Evolutionary conservation across 2,329 filamentous ascomycete genomes (phyloP).

Genomic region (Fusarium nygamai): DNA sequence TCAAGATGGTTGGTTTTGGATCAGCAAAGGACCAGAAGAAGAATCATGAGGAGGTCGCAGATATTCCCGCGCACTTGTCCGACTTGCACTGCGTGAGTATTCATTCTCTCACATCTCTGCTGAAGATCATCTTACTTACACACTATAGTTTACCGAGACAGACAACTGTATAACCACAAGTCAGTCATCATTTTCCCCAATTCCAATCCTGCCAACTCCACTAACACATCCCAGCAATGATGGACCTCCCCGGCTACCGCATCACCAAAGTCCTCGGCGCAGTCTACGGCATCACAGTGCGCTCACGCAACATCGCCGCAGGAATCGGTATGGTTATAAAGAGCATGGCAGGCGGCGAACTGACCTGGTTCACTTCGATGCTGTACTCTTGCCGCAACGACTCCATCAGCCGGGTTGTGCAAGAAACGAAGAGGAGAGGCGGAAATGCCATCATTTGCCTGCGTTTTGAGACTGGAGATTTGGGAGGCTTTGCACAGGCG

Average conservation of each 20-base stretch:
- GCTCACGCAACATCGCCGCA: slow-evolving; percentile 67
- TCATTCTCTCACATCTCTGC: no score
- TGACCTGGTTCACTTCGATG: slow-evolving; percentile 67
- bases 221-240: slow-evolving; percentile 58
- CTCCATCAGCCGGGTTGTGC: slow-evolving; percentile 64
- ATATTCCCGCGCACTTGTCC: slow-evolving; percentile 53
- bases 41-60: slow-evolving; percentile 44
- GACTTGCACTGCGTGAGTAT: slow-evolving; percentile 59
- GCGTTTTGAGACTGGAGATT: slow-evolving; percentile 65
- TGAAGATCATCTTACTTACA: background rate
- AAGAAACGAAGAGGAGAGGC: slow-evolving; percentile 65
- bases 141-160: slow-evolving; percentile 61
- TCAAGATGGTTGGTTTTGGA: slow-evolving; percentile 42
- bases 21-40: slow-evolving; percentile 39
- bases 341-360: slow-evolving; percentile 67
- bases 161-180: slow-evolving; percentile 69
- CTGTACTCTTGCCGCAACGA: slow-evolving; percentile 68
- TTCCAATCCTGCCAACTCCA: background rate
- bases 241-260: slow-evolving; percentile 69
- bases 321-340: slow-evolving; percentile 65
- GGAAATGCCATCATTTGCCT: slow-evolving; percentile 70
- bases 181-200: slow-evolving; percentile 23
- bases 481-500: slow-evolving; percentile 66
- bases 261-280: slow-evolving; percentile 66
- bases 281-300: slow-evolving; percentile 66